Conservation (phyloP, 2,329 filamentous ascomycete genomes). For the Aspergillus sp. region DNA sequence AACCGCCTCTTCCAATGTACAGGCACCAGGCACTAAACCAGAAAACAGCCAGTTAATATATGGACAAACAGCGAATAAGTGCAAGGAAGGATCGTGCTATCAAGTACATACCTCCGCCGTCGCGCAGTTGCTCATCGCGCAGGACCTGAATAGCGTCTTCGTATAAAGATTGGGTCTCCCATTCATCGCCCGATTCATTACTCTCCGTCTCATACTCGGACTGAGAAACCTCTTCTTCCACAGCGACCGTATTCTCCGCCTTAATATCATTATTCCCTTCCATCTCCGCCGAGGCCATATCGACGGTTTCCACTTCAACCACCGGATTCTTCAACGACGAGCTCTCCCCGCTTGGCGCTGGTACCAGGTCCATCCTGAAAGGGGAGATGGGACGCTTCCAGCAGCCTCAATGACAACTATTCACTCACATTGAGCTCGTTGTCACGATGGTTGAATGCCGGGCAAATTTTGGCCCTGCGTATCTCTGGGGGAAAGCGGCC, state of each 20-base stretch:
- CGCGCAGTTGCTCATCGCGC: slow-evolving; percentile 47
- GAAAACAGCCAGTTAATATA: not conserved
- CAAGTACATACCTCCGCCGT: slow-evolving; percentile 39
- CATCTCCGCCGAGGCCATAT: slow-evolving; percentile 19
- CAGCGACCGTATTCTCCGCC: slow-evolving; percentile 19
- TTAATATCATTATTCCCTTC: slow-evolving; percentile 11
- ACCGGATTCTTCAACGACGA: slow-evolving; percentile 29
- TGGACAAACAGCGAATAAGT: slow-evolving; percentile 9
- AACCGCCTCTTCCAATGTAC: slow-evolving; percentile 65
- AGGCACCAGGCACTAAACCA: slow-evolving; percentile 46
- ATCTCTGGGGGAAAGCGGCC: slow-evolving; percentile 16
- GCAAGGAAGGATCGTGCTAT: not conserved
- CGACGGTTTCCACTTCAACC: slow-evolving; percentile 31
- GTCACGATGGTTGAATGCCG: slow-evolving; percentile 15
- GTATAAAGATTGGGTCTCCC: slow-evolving; percentile 62
- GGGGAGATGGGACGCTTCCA: slow-evolving; percentile 25
- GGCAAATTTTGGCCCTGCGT: slow-evolving; percentile 21
- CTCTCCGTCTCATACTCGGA: slow-evolving; percentile 32
- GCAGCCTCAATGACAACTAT: slow-evolving; percentile 24
- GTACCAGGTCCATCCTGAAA: slow-evolving; percentile 35
- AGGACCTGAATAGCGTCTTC: slow-evolving; percentile 59
- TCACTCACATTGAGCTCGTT: slow-evolving; percentile 29
- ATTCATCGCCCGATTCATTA: slow-evolving; percentile 38
- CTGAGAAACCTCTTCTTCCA: slow-evolving; percentile 26
- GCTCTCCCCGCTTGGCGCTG: slow-evolving; percentile 28